Evolutionary conservation across 768 basidiomycete species (phyloP).

Genomic region (Sutorius australiensis): DNA sequence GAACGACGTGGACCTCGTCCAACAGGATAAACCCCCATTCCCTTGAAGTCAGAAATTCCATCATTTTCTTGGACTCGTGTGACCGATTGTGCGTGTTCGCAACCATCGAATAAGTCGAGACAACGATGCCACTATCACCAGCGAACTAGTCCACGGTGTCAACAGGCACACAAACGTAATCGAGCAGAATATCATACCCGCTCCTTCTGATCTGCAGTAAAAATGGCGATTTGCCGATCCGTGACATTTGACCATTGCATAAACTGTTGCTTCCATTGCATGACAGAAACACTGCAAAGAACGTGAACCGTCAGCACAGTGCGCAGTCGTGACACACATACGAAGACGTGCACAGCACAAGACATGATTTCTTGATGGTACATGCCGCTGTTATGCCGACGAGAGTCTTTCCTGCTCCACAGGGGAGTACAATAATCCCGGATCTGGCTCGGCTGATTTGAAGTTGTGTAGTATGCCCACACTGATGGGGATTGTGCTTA

Average conservation of each 20-base stretch:
- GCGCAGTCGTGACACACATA: constrained; percentile 38
- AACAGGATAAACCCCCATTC: constrained; percentile 99
- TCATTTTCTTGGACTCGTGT: constrained; percentile 99
- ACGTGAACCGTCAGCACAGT: constrained; percentile 7
- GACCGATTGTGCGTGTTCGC: constrained; percentile 97
- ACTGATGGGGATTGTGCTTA: constrained; percentile 32
- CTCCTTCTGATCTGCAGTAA: constrained; percentile 97
- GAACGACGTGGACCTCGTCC: constrained; percentile 98
- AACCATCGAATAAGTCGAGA: constrained; percentile 99
- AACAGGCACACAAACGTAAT: not conserved
- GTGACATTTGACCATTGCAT: constrained; percentile 99
- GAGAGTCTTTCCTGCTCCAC: constrained; percentile 97
- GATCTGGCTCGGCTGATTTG: constrained; percentile 82
- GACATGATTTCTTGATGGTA: constrained; percentile 97
- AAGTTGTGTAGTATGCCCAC: constrained; percentile 1
- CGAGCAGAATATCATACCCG: constrained; percentile 50
- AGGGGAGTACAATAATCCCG: constrained; percentile 97
- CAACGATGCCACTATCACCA: constrained; percentile 95
- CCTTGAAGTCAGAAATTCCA: constrained; percentile 97
- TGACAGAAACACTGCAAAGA: constrained; percentile 71
- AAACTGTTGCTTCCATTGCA: constrained; percentile 99
- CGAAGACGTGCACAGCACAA: constrained; percentile 97
- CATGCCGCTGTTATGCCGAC: constrained; percentile 99
- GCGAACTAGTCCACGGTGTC: constrained; percentile 61
- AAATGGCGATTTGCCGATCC: constrained; percentile 93